Evolutionary conservation across 352 stramenopile genomes (phyloP).

Genomic region (Peronospora destructor): DNA sequence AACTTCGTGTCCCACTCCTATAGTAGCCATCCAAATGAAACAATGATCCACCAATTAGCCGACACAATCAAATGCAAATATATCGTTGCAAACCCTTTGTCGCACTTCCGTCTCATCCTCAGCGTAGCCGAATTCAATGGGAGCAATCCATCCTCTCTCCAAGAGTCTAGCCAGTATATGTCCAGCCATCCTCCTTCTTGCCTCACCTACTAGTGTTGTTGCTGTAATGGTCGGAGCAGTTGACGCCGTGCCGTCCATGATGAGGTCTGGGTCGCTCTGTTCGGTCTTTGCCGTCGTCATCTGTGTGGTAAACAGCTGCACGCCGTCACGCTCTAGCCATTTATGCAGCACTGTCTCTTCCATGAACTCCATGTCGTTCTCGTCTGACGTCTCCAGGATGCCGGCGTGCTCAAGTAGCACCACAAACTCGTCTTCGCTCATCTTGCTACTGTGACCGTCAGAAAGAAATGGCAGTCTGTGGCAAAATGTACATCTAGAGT

Average conservation of each 20-base stretch:
- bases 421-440: slow-evolving; percentile 84
- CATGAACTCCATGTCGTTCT: slow-evolving; percentile 64
- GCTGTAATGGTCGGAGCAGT: slow-evolving; percentile 17
- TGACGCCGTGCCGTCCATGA: slow-evolving; percentile 21
- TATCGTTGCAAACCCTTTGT: neutral
- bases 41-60: neutral
- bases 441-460: slow-evolving; percentile 8
- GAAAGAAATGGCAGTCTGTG: neutral
- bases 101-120: slow-evolving; percentile 38
- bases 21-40: neutral
- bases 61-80: neutral
- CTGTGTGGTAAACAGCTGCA: slow-evolving; percentile 49
- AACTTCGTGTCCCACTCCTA: slow-evolving; percentile 44
- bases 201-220: slow-evolving; percentile 27
- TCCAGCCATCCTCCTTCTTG: slow-evolving; percentile 32
- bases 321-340: slow-evolving; percentile 67
- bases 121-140: slow-evolving; percentile 46
- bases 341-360: slow-evolving; percentile 52
- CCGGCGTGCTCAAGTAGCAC: slow-evolving; percentile 76
- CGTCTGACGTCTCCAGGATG: slow-evolving; percentile 65
- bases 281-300: slow-evolving; percentile 20
- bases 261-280: slow-evolving; percentile 16
- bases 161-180: slow-evolving; percentile 50
- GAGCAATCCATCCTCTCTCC: slow-evolving; percentile 51
- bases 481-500: no score